A percentile compares a stretch with the other conserved stretches of the same genome.
phyloP scores from a whole-genome alignment of 306 rosid species.

The Trifolium subterraneum region DNA sequence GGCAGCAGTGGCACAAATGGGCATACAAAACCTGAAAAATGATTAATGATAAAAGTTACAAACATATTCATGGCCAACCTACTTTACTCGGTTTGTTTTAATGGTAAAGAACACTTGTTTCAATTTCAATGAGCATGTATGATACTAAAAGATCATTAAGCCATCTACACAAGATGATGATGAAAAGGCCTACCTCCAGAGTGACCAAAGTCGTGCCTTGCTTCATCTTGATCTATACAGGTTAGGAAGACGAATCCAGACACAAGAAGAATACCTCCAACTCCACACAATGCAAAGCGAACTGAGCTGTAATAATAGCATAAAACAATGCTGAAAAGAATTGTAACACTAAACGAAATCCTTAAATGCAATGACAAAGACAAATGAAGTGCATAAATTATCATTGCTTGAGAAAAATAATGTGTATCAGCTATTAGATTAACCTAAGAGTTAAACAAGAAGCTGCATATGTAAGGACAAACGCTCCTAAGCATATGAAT shows the following conservation, averaged over 20 bases:
- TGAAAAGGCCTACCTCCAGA: conserved; percentile 71
- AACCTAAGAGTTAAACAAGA: conserved; percentile 67
- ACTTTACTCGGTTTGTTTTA: neutral
- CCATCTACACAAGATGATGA: neutral
- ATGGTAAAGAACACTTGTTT: neutral
- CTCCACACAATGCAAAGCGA: conserved; percentile 68
- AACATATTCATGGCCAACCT: conserved; percentile 14
- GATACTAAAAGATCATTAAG: neutral
- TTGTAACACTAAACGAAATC: conserved; percentile 26
- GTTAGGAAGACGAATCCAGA: conserved; percentile 65
- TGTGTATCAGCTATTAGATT: conserved; percentile 35
- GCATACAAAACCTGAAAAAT: conserved; percentile 78
- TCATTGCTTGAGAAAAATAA: conserved; percentile 20
- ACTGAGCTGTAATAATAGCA: conserved; percentile 55
- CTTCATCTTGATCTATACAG: conserved; percentile 85
- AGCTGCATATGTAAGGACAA: conserved; percentile 80
- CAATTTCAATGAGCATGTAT: conserved; percentile 2
- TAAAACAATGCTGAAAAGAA: conserved; percentile 22
- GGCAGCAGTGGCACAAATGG: conserved; percentile 93
- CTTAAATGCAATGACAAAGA: conserved; percentile 7
- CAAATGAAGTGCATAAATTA: conserved; percentile 25
- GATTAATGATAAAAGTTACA: conserved; percentile 21
- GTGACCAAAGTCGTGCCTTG: conserved; percentile 86
- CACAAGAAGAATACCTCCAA: conserved; percentile 70
- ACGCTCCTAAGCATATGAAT: conserved; percentile 69